Evolutionary conservation across 1,284 basidiomycete species (phyloP), one percentile per base, ranked within the genome.

Genomic region (Neotropicomus parvogracilis): DNA sequence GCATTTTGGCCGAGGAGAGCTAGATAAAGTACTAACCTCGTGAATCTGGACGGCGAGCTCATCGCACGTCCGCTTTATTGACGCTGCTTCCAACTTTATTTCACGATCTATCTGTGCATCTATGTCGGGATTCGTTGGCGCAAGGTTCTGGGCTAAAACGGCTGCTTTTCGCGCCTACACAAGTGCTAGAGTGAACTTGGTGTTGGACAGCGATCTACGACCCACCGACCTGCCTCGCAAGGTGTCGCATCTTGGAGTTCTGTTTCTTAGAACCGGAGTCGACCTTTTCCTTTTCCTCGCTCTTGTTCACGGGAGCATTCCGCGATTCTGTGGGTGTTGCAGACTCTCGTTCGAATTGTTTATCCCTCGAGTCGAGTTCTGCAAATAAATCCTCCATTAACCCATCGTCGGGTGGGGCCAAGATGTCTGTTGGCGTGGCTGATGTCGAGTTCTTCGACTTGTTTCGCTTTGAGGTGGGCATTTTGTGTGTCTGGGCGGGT

Each of bases 121-220:
- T 33, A 73, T 72, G 13, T 75, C 80, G 19, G 81, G 75, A 64
- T 94, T 81, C 31, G 71, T 71, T 2, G 79, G 75, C 1, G 81
- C 63, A 39, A 77, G 77, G 20, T 75, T 72, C 56, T 85, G 78
- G n/a, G 81, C 75, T 6, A 89, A 65, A 2, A 78, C 78, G 27
- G 83, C 85, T 17, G 83, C 83, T 65, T 87, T 95, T 58, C 87
- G 77, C 9, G 86, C 87, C 91, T 92, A 55, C 56, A 44, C 36
- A 24, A 26, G 46, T 28, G 24, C 40, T 26, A 34, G n/a, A 33
- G 28, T 50, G 40, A 46, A 42, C 20, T 28, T 28, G 3, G 43
- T 27, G 24, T n/a, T 33, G 33, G 11, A 41, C 29, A 31, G 44
- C 20, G 27, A 35, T 42, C 33, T 16, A 13, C 16, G 31, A 17